Base-by-base conservation (phyloP, 495 filamentous ascomycete genomes). In the Trypethelium eluteriae region DNA sequence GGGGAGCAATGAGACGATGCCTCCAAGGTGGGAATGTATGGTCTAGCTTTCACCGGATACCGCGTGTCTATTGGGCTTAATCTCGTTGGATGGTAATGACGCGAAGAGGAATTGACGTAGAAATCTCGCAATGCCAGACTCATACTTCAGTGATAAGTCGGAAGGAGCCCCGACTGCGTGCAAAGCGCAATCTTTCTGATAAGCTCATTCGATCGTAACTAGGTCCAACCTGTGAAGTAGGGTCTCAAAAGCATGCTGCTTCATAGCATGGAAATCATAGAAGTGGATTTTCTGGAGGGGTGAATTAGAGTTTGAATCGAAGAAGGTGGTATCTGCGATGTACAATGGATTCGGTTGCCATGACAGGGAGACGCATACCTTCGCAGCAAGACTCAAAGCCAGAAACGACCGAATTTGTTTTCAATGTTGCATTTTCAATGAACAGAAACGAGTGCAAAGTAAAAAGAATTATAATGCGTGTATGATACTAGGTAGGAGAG, bases 1-100 rank as follows among this genome's bases (percentile, higher is more conserved):
- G 77, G 76, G 66, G 77, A 75, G 39, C 76, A 78, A 39, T 75
- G 77, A 70, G 77, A 78, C 36, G 35, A 41, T 41, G 41, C 62
- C 62, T 63, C 62, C 32, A 59, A 59, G 18, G 32, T 18, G 36
- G 32, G 53, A 7, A 35, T 35, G 53, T 32, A 5, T 36, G 36
- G 32, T 18, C 32, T 2, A 36, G 53, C 5, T 14, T 34, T 34
- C 14, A 32, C 53, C 53, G 53, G 14, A 36, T 36, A 7, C n/a
- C 36, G 53, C 5, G 18, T 59, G 14, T 59, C 32, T 36, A 35
- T 32, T 9, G 3, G 53, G 25, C 53, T 18, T 36, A 10, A 44
- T 36, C 32, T 59, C 32, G 6, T 36, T 18, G 5, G 18, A 36
- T 59, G 32, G 32, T 7, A 14, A 18, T 14, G 11, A 11, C 14